Base-by-base conservation (phyloP, 108 stramenopile genomes). In the Epithemia pelagica region DNA sequence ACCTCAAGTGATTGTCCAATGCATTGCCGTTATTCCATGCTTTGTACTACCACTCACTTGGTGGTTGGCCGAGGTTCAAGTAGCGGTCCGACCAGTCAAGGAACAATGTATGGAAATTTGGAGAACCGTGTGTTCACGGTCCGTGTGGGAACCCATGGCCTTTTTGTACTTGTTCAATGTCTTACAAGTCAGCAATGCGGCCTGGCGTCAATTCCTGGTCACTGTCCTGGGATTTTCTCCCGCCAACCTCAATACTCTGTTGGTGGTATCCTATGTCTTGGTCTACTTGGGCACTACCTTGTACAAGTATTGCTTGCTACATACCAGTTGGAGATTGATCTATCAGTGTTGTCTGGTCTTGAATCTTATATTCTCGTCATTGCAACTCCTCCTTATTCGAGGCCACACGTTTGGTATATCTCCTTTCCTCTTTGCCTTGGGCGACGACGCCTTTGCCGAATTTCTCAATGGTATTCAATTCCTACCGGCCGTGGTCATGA, bases 81-180 rank as follows among this genome's bases (percentile, higher is more conserved):
- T 20, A 59, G 54, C 20, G 22, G 28, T 26, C 22, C 18, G 18
- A 66, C 52, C 25, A 2, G 21, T 55, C 8, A 1, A 24, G 25
- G 81, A 82, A 19, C 91, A 89, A 68, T 88, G 86, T 64, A 18
- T 53, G 2, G 91, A 89, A 71, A 89, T 92, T 57, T 92, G 86
- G 87, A 82, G 70, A 33, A 92, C 91, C 8, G 91, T 89, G 10
- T 89, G 87, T 59, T 78, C 77, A 19, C 67, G 91, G 10, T 86
- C 88, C n/a, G 91, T 92, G 5, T 92, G 88, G 88, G 88, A 92
- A 58, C 88, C 91, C 2, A 78, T 92, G 84, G 92, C 81, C 21
- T 94, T 94, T 65, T 87, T 94, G 0, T 88, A 81, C 62, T 23
- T 88, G 22, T 91, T 83, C 78, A 91, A 91, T 74, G 59, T 84